phyloP scores from a whole-genome alignment of 2,329 filamentous ascomycete genomes.

The Phialemonium atrogriseum region DNA sequence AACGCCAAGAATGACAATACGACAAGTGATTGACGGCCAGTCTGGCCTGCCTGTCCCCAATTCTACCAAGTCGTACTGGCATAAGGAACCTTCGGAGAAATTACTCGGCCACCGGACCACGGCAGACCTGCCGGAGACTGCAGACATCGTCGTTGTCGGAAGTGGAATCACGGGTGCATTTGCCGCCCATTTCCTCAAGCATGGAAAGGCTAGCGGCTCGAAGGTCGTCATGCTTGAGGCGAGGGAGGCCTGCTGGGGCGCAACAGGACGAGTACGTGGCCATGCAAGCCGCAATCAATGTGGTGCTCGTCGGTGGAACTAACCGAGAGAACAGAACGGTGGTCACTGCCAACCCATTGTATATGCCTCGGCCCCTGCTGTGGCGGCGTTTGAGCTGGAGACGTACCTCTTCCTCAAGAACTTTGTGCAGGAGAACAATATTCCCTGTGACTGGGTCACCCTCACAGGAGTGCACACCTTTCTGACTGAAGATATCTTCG shows the following conservation, averaged over 20 bases:
- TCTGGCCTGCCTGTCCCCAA: slow-evolving; percentile 51
- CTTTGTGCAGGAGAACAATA: slow-evolving; percentile 45
- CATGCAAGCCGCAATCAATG: too few relatives aligned
- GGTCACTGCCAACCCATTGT: slow-evolving; percentile 69
- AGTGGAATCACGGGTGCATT: slow-evolving; percentile 71
- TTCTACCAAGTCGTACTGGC: slow-evolving; percentile 66
- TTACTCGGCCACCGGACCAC: slow-evolving; percentile 64
- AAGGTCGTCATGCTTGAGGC: slow-evolving; percentile 69
- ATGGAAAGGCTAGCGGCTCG: slow-evolving; percentile 30
- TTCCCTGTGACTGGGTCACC: slow-evolving; percentile 63
- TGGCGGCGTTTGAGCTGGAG: slow-evolving; percentile 63
- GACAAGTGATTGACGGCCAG: slow-evolving; percentile 22
- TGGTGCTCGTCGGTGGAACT: neutral
- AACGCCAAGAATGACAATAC: slow-evolving; percentile 13
- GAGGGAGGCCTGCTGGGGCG: slow-evolving; percentile 71
- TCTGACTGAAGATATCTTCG: slow-evolving; percentile 47
- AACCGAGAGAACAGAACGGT: slow-evolving; percentile 45
- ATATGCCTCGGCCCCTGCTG: slow-evolving; percentile 49
- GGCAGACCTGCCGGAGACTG: slow-evolving; percentile 47
- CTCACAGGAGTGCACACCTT: slow-evolving; percentile 58
- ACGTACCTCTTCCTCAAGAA: slow-evolving; percentile 55
- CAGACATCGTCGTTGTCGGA: slow-evolving; percentile 65
- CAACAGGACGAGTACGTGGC: slow-evolving; percentile 64
- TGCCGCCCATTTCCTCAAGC: slow-evolving; percentile 55
- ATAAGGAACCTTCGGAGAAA: slow-evolving; percentile 54